Conservation (phyloP, 805 yeast genomes). For the Dipodascus geniculatus region DNA sequence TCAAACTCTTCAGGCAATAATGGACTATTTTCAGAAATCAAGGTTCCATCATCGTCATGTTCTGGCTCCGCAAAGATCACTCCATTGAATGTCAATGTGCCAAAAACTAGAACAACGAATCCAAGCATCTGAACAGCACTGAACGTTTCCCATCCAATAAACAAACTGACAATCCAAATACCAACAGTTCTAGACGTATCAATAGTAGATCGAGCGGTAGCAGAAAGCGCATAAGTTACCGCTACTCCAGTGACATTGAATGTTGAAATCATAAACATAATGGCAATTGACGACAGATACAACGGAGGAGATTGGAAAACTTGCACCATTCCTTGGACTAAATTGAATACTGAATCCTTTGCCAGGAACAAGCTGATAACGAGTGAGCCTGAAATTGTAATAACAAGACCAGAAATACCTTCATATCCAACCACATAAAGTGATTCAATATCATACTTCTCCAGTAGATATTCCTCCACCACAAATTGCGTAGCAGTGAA, state of each 20-base stretch:
- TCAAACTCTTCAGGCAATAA: constrained; percentile 1
- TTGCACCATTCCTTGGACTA: constrained; percentile 20
- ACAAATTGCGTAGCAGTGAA: constrained; percentile 71
- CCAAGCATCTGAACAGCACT: constrained; percentile 51
- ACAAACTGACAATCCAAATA: constrained; percentile 63
- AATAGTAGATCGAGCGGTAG: constrained; percentile 68
- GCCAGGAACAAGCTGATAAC: constrained; percentile 26
- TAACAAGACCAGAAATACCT: constrained; percentile 50
- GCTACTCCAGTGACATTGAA: constrained; percentile 69
- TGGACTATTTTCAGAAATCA: background rate
- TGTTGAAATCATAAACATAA: constrained; percentile 59
- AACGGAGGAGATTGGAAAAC: constrained; percentile 19
- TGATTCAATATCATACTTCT: constrained; percentile 43
- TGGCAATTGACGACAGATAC: constrained; percentile 43
- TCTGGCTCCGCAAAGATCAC: constrained; percentile 28
- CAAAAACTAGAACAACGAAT: constrained; percentile 50
- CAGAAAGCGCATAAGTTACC: constrained; percentile 51
- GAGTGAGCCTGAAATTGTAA: constrained; percentile 36
- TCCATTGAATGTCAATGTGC: constrained; percentile 65
- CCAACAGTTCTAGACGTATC: constrained; percentile 66
- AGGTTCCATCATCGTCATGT: background rate
- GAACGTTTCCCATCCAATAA: constrained; percentile 67
- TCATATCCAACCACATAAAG: constrained; percentile 60
- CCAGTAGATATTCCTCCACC: constrained; percentile 57
- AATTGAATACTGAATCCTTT: constrained; percentile 17